Evolutionary conservation across 2,329 filamentous ascomycete genomes (phyloP), one percentile per base, ranked within the genome.

Genomic region (Aspergillus quadrilineatus): DNA sequence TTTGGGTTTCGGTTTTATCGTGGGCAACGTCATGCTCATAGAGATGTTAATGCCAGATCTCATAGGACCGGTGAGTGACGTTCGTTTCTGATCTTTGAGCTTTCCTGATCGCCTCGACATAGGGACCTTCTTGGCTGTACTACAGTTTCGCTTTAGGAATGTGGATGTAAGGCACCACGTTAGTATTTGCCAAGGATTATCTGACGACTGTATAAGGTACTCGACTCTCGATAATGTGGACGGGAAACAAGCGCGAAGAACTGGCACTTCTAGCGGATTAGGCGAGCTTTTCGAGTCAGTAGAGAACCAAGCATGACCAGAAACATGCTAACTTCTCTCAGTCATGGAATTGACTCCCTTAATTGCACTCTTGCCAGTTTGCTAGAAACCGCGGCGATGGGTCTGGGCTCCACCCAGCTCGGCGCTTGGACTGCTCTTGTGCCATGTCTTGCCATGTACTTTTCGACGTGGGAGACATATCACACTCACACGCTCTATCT

Each of bases 201-300:
- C 68, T 70, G 22, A 71, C 49, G 22, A 15, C 6, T 22, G 34
- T 34, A 41, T 26, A 64, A 81, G 80, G 73, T 88, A 97, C 77
- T 95, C 94, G 66, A 99, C 94, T 12, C 92, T 99, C 88, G 94
- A 99, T 80, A 99, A 99, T 74, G 89, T 97, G 62, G 94, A 99
- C 74, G 94, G 94, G 65, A 99, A 99, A 78, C 94, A 99, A 79
- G 94, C 94, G 56, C 85, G 94, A 62, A 84, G 94, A 68, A 99
- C 94, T 4, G 92, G 93, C 52, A 97, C 93, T 4, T 97, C 93
- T 30, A 97, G 92, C 72, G 91, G 91, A 0, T 82, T 99, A 28
- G 94, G 94, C 65, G 94, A 99, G 77, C 85, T 99, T 12, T 99
- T 99, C 76, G 94, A 99, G 82, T 85, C 77, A 65, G 80, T 75